Evolutionary conservation across 805 yeast species (phyloP), one percentile per base, ranked within the genome.

Genomic region (Metschnikowia dekortorum): DNA sequence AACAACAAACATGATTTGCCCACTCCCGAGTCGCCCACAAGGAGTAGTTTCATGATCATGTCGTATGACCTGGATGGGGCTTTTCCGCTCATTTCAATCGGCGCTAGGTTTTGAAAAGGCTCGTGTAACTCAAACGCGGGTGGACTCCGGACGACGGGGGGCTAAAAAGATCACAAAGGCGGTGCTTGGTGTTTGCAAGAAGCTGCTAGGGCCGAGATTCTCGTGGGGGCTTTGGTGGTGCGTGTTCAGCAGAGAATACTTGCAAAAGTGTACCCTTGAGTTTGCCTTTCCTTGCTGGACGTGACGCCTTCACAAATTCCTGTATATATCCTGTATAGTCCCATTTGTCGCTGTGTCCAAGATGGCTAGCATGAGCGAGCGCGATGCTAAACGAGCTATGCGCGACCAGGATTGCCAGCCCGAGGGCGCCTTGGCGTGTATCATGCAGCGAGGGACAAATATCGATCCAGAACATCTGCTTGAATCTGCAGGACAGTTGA

Each of bases 1-100:
- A 92, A 81, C 61, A 91, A 76, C 53, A 91, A 78, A 76, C 97
- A 92, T 39, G 97, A 86, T 65, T 87, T 87, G 35, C 95, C 95
- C 42, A 87, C 94, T 53, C 89, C 80, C 32, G 96, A 87, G 73
- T 91, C 97, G 51, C 98, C 98, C 57, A 92, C 96, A 59, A 92
- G 81, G 59, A 92, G 79, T 61, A 92, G 82, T 75, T 91, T 91
- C 85, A 91, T 85, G 62, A 92, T 87, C 73, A 89, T 84, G 66
- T 90, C 96, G 64, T 88, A 90, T 50, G 89, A 80, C 69, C 85
- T 81, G n/a, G 82, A 75, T 22, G 82, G 80, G 56, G 82, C 78
- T 76, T 83, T 81, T 43, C 80, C 80, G 53, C 84, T 76, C 83
- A 79, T 80, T 35, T 18, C 54, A n/a, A 13, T 37, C n/a, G 39